Conservation (phyloP, 495 filamentous ascomycete species). For the Talaromyces liani region DNA sequence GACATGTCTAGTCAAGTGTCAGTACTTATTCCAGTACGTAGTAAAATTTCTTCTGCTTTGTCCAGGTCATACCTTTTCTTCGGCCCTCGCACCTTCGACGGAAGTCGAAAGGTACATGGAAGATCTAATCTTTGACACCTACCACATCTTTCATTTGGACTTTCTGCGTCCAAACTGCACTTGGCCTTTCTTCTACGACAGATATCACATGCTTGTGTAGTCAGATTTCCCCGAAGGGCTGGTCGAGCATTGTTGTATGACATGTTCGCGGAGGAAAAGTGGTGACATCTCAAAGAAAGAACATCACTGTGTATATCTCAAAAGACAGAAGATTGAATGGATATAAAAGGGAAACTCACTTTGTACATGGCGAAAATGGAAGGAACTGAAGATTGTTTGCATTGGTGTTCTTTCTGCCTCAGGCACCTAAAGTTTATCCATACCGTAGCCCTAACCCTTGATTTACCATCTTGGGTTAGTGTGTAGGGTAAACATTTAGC, state of each 20-base stretch:
- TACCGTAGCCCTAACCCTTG: background rate
- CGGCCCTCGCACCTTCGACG: conserved; percentile 14
- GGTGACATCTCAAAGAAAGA: too few species aligned
- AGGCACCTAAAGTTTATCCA: background rate
- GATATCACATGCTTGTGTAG: conserved; percentile 13
- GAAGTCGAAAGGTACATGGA: conserved; percentile 16
- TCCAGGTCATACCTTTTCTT: conserved; percentile 14
- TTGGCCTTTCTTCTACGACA: conserved; percentile 18
- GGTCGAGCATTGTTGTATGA: background rate
- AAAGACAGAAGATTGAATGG: background rate
- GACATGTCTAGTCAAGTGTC: background rate
- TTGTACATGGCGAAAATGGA: background rate
- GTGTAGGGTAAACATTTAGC: background rate
- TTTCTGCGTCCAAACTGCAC: conserved; percentile 9
- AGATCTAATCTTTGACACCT: conserved; percentile 15
- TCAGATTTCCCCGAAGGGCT: background rate
- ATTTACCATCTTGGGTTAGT: background rate
- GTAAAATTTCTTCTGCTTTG: background rate
- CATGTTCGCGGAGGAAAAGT: background rate
- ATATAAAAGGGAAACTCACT: background rate
- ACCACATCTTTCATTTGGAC: conserved; percentile 6
- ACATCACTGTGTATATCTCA: background rate
- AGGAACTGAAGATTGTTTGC: background rate
- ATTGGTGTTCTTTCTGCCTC: background rate
- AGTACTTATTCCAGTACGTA: background rate